These are phyloP conservation scores for Fragilariopsis cylindrus DNA, from an alignment of 108 stramenopile genomes.

Conservation along the genomic window DNA sequence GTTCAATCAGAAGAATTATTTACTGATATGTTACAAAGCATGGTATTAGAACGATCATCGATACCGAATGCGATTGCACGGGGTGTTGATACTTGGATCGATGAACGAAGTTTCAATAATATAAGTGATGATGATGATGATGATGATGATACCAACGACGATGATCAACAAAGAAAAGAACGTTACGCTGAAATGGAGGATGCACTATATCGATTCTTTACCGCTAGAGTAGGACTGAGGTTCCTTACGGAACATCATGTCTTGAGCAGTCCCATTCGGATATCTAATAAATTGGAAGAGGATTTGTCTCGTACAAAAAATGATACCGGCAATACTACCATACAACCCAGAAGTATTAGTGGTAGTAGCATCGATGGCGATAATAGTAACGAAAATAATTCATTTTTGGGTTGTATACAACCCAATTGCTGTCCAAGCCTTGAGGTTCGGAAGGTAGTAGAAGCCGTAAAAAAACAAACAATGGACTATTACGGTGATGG, in stretches of 20 bases:
- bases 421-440: constrained; percentile 70
- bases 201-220: constrained; percentile 88
- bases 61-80: constrained; percentile 76
- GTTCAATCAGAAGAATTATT: constrained; percentile 64
- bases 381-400: background rate
- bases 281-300: constrained; percentile 25
- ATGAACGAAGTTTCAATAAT: background rate
- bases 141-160: background rate
- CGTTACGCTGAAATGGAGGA: constrained; percentile 83
- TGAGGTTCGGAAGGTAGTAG: constrained; percentile 61
- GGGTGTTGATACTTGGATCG: constrained; percentile 54
- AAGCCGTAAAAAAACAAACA: constrained; percentile 56
- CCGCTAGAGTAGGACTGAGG: constrained; percentile 86
- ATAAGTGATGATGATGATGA: constrained; percentile 3
- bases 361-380: constrained; percentile 30
- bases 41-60: constrained; percentile 71
- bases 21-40: constrained; percentile 46
- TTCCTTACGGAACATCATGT: constrained; percentile 93
- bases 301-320: background rate
- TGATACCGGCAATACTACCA: background rate
- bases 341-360: background rate
- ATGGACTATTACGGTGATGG: constrained; percentile 58
- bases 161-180: constrained; percentile 27
- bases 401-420: constrained; percentile 73
- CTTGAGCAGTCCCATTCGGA: constrained; percentile 39